These are phyloP conservation scores for Alternaria atra DNA, from an alignment of 2,329 filamentous ascomycete genomes.

Conservation along the genomic window DNA sequence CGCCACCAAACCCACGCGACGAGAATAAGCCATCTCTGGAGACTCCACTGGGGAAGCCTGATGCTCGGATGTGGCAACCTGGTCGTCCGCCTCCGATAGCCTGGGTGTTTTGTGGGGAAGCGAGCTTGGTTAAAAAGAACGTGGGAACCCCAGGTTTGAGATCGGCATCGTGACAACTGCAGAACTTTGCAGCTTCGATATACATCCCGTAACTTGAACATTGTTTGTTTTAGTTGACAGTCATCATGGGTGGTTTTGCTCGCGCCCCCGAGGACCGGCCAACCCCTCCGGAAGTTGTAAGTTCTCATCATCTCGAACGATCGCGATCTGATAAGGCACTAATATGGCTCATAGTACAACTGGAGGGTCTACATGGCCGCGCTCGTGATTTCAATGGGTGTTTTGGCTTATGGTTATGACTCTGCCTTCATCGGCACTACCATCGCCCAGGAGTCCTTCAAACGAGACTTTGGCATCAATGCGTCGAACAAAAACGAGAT, in stretches of 20 bases:
- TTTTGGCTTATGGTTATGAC: slow-evolving; percentile 59
- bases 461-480: slow-evolving; percentile 52
- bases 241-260: slow-evolving; percentile 51
- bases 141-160: slow-evolving; percentile 32
- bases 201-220: not conserved
- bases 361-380: slow-evolving; percentile 61
- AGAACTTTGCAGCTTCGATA: slow-evolving; percentile 7
- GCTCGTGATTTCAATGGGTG: slow-evolving; percentile 60
- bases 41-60: slow-evolving; percentile 27
- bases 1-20: slow-evolving; percentile 22
- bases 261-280: slow-evolving; percentile 64
- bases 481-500: slow-evolving; percentile 51
- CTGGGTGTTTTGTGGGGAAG: slow-evolving; percentile 31
- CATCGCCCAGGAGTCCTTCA: slow-evolving; percentile 61
- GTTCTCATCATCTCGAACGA: slow-evolving; percentile 11
- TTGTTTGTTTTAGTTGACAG: not conserved
- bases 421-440: slow-evolving; percentile 65
- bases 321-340: slow-evolving; percentile 6
- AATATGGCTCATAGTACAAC: slow-evolving; percentile 53
- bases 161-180: slow-evolving; percentile 20
- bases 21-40: slow-evolving; percentile 23
- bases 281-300: slow-evolving; percentile 62
- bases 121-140: slow-evolving; percentile 29
- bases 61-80: slow-evolving; percentile 23
- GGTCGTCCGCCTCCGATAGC: slow-evolving; percentile 18